A percentile compares a stretch with the other conserved stretches of the same genome.
Evolutionary conservation across 129 eudicot genomes (phyloP).

Genomic region (Helianthus tuberosus): DNA sequence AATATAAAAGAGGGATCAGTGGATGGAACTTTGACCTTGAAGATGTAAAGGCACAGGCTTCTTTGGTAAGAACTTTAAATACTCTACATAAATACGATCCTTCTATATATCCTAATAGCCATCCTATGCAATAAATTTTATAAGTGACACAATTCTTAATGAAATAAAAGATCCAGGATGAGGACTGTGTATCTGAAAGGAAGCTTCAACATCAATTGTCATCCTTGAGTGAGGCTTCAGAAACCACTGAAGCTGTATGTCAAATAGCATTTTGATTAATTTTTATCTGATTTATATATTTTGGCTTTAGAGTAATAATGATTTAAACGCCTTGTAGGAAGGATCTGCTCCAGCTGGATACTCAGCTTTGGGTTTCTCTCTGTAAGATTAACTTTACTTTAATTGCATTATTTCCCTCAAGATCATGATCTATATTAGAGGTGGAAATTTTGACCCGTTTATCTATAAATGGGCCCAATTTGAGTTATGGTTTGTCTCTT

Average conservation of each 20-base stretch:
- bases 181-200: constrained; percentile 55
- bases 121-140: neutral
- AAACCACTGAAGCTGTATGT: constrained; percentile 62
- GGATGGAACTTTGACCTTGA: constrained; percentile 96
- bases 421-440: constrained; percentile 26
- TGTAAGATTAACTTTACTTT: constrained; percentile 42
- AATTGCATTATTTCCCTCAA: constrained; percentile 19
- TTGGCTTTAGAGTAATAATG: constrained; percentile 15
- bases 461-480: neutral
- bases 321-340: constrained; percentile 30
- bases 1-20: constrained; percentile 97
- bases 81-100: constrained; percentile 7
- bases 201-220: constrained; percentile 59
- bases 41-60: constrained; percentile 97
- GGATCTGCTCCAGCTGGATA: constrained; percentile 43
- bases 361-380: constrained; percentile 31
- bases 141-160: constrained; percentile 29
- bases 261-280: constrained; percentile 1
- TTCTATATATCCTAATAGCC: neutral
- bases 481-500: constrained; percentile 3
- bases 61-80: constrained; percentile 60
- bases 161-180: constrained; percentile 73
- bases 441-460: constrained; percentile 8
- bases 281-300: constrained; percentile 1
- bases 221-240: constrained; percentile 62